phyloP scores from a whole-genome alignment of 805 yeast genomes.

The Jamesozyma rosinii region DNA sequence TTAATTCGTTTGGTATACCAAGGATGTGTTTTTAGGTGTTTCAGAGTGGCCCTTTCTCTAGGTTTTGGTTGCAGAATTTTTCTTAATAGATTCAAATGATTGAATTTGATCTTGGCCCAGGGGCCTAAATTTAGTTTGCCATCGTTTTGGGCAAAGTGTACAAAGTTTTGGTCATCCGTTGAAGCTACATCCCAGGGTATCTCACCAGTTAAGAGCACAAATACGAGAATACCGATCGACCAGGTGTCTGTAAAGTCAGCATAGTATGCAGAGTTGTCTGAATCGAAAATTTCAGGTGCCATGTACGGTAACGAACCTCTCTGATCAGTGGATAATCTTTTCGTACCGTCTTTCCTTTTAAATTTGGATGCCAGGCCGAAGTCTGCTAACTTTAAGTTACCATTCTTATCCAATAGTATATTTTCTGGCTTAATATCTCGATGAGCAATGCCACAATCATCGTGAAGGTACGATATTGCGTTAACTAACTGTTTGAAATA shows the following conservation, averaged over 20 bases:
- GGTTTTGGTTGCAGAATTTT: conserved; percentile 45
- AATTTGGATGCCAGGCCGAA: conserved; percentile 66
- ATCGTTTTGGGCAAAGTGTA: conserved; percentile 33
- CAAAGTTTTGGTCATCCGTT: conserved; percentile 41
- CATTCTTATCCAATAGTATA: conserved; percentile 50
- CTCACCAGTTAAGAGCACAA: conserved; percentile 54
- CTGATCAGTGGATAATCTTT: conserved; percentile 40
- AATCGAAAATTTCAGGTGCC: conserved; percentile 58
- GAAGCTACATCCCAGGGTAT: conserved; percentile 68
- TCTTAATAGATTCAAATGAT: conserved; percentile 42
- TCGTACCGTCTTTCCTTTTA: conserved; percentile 40
- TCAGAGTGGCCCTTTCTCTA: conserved; percentile 34
- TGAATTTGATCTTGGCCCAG: conserved; percentile 46
- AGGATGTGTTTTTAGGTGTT: conserved; percentile 39
- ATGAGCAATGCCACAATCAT: conserved; percentile 57
- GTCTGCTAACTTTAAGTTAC: conserved; percentile 66
- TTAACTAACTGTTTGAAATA: conserved; percentile 57
- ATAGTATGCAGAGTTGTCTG: conserved; percentile 36
- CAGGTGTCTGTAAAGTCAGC: conserved; percentile 55
- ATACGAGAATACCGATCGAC: conserved; percentile 60
- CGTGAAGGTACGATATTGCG: conserved; percentile 53
- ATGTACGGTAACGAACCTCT: conserved; percentile 72
- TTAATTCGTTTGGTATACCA: conserved; percentile 44
- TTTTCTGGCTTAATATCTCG: conserved; percentile 74
- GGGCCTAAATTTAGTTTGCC: conserved; percentile 42